Conservation (phyloP, 345 rosid genomes). For the Syzygium jambos region DNA sequence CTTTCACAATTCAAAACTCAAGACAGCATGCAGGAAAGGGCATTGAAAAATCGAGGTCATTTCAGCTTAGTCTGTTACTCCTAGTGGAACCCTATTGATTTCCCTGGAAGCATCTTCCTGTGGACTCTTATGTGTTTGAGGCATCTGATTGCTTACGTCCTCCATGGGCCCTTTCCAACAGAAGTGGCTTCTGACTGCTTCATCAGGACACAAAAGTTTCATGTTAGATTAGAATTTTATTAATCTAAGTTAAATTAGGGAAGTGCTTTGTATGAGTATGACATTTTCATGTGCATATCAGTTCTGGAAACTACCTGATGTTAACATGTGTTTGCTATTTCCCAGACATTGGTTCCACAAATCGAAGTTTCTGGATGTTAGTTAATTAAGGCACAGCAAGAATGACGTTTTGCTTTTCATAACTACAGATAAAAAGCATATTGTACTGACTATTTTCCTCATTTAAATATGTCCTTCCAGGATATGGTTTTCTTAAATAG, state of each 20-base stretch:
- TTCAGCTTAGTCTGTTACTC: neutral
- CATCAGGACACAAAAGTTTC: neutral
- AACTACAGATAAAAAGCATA: neutral
- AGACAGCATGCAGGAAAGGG: neutral
- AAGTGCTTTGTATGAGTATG: neutral
- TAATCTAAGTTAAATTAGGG: neutral
- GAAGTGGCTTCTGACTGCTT: neutral
- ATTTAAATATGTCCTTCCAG: neutral
- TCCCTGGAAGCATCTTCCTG: neutral
- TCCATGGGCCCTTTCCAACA: neutral
- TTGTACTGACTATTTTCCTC: neutral
- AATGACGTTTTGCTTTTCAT: neutral
- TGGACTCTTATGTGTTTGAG: neutral
- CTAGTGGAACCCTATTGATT: neutral
- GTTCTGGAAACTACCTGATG: neutral
- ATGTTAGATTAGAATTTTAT: neutral
- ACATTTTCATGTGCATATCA: neutral
- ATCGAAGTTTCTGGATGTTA: neutral
- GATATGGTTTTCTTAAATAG: neutral
- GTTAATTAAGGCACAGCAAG: neutral
- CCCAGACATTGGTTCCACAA: neutral
- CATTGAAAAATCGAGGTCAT: neutral
- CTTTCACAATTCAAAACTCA: neutral
- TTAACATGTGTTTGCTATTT: neutral
- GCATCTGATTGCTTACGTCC: neutral